Base-by-base conservation (phyloP, 177 flowering plant genomes). In the Telopea speciosissima region DNA sequence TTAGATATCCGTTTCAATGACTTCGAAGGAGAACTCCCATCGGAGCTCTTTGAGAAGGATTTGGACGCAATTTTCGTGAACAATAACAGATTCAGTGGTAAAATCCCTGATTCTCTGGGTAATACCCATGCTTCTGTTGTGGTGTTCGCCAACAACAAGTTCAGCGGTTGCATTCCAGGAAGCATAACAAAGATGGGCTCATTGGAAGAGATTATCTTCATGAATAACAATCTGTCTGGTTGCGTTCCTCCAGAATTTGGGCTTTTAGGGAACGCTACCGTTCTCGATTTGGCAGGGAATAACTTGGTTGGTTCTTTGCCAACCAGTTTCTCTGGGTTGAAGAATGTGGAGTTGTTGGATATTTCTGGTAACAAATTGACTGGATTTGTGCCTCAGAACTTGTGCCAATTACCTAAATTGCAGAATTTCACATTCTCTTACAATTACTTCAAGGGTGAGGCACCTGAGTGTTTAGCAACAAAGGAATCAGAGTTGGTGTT, bases 401-500 rank as follows among this genome's bases (percentile, higher is more conserved):
- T 83, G n/a, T 83, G 85, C 67, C 1, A 40, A 8, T 61, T 83
- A 65, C 73, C 78, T 1, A 66, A 61, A 21, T 63, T 83, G 78
- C 22, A 0, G 64, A 81, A 81, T 54, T 83, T 83, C 65, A 77
- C 75, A 1, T 81, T 71, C 60, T 77, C 84, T 0, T 40, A 72
- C 40, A 83, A 83, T 24, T 79, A 73, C 62, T 81, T 83, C 75
- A 75, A 70, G n/a, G 81, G 85, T 0, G 77, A 74, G 61, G 79
- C 66, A 0, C 45, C 25, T 5, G 72, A 62, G 5, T 82, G 83
- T 24, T 44, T 62, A 31, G 68, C 79, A 17, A 16, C 52, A 0
- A 22, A 25, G 23, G 60, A 64, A 67, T 61, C 26, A 23, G 65
- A 65, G 21, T 25, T 74, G 33, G 73, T 36, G 12, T 45, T 82